Conservation (phyloP, 1,284 basidiomycete genomes). For the Trametes polyzona region DNA sequence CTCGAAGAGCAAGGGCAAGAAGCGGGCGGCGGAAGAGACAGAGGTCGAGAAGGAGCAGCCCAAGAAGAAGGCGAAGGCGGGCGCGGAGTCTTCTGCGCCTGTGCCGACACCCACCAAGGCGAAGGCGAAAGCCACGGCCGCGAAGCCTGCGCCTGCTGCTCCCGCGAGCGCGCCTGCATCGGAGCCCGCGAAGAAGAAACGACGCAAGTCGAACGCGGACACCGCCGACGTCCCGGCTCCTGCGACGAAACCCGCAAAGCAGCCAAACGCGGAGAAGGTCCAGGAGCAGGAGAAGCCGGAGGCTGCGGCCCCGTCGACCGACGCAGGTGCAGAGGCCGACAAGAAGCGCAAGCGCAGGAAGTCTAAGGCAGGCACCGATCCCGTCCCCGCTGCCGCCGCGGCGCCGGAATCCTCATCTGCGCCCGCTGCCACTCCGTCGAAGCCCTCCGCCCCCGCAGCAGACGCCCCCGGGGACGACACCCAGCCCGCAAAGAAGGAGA, state of each 20-base stretch:
- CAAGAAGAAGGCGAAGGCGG: constrained; percentile 41
- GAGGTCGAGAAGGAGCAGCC: constrained; percentile 36
- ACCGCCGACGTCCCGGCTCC: not conserved
- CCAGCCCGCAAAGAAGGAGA: constrained; percentile 26
- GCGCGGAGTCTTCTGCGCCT: not conserved
- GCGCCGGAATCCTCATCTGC: not conserved
- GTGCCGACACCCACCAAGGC: constrained; percentile 28
- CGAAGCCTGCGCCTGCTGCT: constrained; percentile 8
- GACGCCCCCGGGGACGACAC: constrained; percentile 21
- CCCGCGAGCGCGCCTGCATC: constrained; percentile 8
- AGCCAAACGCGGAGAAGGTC: not conserved
- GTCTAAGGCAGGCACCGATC: constrained; percentile 3
- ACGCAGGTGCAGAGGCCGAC: constrained; percentile 28
- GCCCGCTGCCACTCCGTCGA: not conserved
- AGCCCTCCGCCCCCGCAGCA: not conserved
- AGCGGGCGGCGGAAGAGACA: constrained; percentile 42
- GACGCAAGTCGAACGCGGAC: constrained; percentile 25
- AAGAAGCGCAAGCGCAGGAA: constrained; percentile 42
- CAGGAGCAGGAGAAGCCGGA: constrained; percentile 17
- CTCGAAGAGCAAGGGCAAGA: constrained; percentile 45
- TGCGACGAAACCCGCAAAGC: not conserved
- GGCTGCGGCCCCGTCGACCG: constrained; percentile 10
- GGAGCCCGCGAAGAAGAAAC: constrained; percentile 28
- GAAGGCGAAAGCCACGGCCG: constrained; percentile 29
- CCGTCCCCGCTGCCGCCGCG: constrained; percentile 4